A percentile compares a stretch with the other conserved stretches of the same genome.
Conservation (phyloP, 2,329 filamentous ascomycete genomes). For the Penicillium sp. region DNA sequence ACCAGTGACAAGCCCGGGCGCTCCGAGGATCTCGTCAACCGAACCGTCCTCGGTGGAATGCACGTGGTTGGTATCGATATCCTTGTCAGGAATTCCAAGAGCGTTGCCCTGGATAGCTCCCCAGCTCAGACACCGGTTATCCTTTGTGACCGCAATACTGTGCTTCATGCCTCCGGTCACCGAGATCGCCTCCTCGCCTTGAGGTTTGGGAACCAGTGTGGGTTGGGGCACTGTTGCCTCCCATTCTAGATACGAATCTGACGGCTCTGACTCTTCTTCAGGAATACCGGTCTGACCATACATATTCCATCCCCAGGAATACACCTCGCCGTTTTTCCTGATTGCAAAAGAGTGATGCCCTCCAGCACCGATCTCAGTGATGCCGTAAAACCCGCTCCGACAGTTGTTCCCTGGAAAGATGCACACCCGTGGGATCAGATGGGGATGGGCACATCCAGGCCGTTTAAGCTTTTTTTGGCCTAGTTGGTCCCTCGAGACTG, state of each 20-base stretch:
- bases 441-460: slow-evolving; percentile 44
- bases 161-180: slow-evolving; percentile 27
- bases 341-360: slow-evolving; percentile 55
- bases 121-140: slow-evolving; percentile 27
- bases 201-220: slow-evolving; percentile 14
- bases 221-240: slow-evolving; percentile 32
- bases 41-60: slow-evolving; percentile 13
- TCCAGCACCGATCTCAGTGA: slow-evolving; percentile 46
- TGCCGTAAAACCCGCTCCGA: slow-evolving; percentile 41
- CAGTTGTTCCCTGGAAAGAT: slow-evolving; percentile 49
- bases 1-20: slow-evolving; percentile 11
- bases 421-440: slow-evolving; percentile 55
- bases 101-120: slow-evolving; percentile 26
- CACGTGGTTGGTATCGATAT: slow-evolving; percentile 20
- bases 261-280: slow-evolving; percentile 55
- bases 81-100: slow-evolving; percentile 16
- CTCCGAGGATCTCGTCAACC: slow-evolving; percentile 18
- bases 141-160: slow-evolving; percentile 24
- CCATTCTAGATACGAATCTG: slow-evolving; percentile 45
- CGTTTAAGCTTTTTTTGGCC: slow-evolving; percentile 64
- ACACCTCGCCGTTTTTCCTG: slow-evolving; percentile 49
- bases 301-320: slow-evolving; percentile 80
- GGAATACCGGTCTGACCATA: slow-evolving; percentile 73
- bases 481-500: slow-evolving; percentile 72
- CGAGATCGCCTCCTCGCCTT: slow-evolving; percentile 8